Evolutionary conservation across 192 early-diverging fungal species (phyloP), one percentile per base, ranked within the genome.

Genomic region (Neocallimastix lanati): DNA sequence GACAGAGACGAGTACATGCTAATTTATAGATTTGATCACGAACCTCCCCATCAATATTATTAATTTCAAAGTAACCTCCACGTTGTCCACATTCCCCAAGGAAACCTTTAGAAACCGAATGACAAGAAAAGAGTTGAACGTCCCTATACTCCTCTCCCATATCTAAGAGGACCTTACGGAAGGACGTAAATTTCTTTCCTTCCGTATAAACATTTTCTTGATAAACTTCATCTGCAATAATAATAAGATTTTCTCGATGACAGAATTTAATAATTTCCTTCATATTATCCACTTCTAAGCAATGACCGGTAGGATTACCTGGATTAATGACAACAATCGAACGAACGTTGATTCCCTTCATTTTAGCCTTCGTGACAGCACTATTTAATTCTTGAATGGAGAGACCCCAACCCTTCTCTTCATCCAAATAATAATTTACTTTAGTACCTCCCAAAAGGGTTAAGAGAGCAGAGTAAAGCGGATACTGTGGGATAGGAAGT

Each of bases 401-500:
- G 25, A 67, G 50, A 9, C 50, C 50, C 50, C 96, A 98, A 35
- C 91, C 90, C 77, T 91, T 85, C 76, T 87, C 85, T 84, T 99
- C 97, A 83, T 96, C 89, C 76, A 99, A 83, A 80, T 93, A 96
- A 85, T 99, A 99, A 28, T 93, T 95, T 11, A 98, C 94, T 29
- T 92, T 90, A 11, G 90, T 87, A 28, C 94, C 96, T 81, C 94
- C 87, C 81, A 93, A 89, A 28, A 96, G 89, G 1, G 94, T 89
- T 77, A 99, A 87, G 0, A 94, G 92, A 35, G 96, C 97, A 15
- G 94, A 94, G 87, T 99, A 99, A 29, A 99, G 91, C 76, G 97
- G 97, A 82, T 99, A 99, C 83, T 99, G 97, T 37, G 97, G 97
- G 78, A 99, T 96, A 28, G 97, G 97, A 81, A 98, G 97, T 95